Evolutionary conservation across 2,329 filamentous ascomycete species (phyloP), one percentile per base, ranked within the genome.

Genomic region (Thermoascus crustaceus): DNA sequence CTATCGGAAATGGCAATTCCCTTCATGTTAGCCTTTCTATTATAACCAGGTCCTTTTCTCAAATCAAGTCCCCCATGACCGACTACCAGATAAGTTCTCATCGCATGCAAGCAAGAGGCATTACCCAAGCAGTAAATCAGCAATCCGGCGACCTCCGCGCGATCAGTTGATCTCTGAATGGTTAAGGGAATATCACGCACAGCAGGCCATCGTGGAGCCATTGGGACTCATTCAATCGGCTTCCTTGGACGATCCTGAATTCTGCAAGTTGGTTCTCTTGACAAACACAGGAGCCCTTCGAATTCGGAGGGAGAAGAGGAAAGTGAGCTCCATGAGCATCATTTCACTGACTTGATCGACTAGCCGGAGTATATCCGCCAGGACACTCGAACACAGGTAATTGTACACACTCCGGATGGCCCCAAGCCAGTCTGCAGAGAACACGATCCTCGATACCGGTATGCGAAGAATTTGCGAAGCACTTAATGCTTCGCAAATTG

Each of bases 381-480:
- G n/a, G 27, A 39, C 23, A 48, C 47, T 7, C 38, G 37, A 4
- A 47, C 43, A 5, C 22, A 43, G 7, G 26, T 39, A 7, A 39
- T 36, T 17, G 9, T 34, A 2, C 25, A 24, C 14, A 10, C 35
- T 4, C 33, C 26, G 10, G 27, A 19, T 2, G 31, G 42, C 6
- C 4, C 11, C 9, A 37, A 30, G 11, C 22, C 29, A 8, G 29
- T 30, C 13, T 32, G 36, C 7, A 40, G 43, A 24, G 18, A 18
- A 8, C 32, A 42, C 10, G 39, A 53, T 18, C 26, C 33, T n/a
- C 45, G 52, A 34, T 35, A 29, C 17, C 59, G 57, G 55, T 36
- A 48, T 30, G 47, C 47, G 9, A 55, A 42, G 39, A 59, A 60
- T 32, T 47, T 60, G 11, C 46, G 49, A 27, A 61, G 58, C 42